These are phyloP conservation scores for Fusarium transvaalense DNA, from an alignment of 2,329 filamentous ascomycete genomes.

Conservation along the genomic window DNA sequence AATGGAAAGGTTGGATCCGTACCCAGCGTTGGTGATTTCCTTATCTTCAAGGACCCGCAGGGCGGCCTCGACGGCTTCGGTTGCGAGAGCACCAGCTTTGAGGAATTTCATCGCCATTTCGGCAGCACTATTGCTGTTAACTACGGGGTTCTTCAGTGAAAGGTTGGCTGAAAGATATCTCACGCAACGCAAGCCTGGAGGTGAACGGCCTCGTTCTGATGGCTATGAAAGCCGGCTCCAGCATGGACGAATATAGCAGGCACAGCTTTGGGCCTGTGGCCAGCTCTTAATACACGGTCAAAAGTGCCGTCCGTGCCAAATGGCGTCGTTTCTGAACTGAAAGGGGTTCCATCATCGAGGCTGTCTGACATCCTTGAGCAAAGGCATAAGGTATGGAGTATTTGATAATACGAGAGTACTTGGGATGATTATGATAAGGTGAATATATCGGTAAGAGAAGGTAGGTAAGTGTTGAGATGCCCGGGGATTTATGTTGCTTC, in stretches of 20 bases:
- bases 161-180: conserved; percentile 51
- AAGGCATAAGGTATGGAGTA: conserved; percentile 41
- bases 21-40: conserved; percentile 96
- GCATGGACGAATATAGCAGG: conserved; percentile 95
- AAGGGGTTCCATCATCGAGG: conserved; percentile 46
- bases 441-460: background rate
- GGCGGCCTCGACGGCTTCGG: conserved; percentile 91
- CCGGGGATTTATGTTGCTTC: conserved; percentile 16
- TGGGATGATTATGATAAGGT: conserved; percentile 1
- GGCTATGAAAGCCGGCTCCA: conserved; percentile 93
- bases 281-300: conserved; percentile 56
- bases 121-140: conserved; percentile 74
- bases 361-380: conserved; percentile 50
- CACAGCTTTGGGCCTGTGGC: conserved; percentile 54
- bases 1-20: conserved; percentile 92
- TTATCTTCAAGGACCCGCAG: conserved; percentile 90
- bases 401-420: background rate
- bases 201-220: conserved; percentile 85
- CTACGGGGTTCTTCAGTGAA: background rate
- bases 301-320: conserved; percentile 58
- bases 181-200: conserved; percentile 90
- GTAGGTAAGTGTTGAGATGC: conserved; percentile 1
- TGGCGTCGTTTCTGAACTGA: conserved; percentile 64
- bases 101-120: conserved; percentile 85
- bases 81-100: conserved; percentile 80